Evolutionary conservation across 768 basidiomycete species (phyloP).

Genomic region (Ramaria rubella): DNA sequence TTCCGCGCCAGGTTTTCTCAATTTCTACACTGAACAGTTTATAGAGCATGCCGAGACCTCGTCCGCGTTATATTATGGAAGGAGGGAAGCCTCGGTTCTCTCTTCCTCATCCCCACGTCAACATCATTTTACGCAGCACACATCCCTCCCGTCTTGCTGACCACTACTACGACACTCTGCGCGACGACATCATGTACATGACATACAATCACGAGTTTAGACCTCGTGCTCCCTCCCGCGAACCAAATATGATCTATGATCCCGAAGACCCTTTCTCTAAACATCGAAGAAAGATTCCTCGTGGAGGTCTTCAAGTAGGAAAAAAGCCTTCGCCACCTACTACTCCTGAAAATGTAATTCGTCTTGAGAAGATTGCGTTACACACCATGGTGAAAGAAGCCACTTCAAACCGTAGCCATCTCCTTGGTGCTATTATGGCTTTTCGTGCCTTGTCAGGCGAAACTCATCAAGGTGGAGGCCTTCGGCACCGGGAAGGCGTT

Average conservation of each 20-base stretch:
- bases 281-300: slow-evolving; percentile 67
- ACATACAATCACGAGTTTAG: slow-evolving; percentile 72
- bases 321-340: slow-evolving; percentile 61
- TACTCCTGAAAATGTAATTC: slow-evolving; percentile 61
- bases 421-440: slow-evolving; percentile 84
- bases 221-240: slow-evolving; percentile 46
- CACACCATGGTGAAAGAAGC: slow-evolving; percentile 85
- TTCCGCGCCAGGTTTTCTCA: neutral
- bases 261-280: slow-evolving; percentile 76
- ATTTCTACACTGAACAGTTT: no score
- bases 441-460: slow-evolving; percentile 84
- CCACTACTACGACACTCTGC: slow-evolving; percentile 79
- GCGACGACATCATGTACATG: slow-evolving; percentile 91
- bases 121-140: slow-evolving; percentile 60
- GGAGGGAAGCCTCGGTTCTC: slow-evolving; percentile 28
- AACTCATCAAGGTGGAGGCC: slow-evolving; percentile 64
- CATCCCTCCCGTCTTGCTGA: slow-evolving; percentile 67
- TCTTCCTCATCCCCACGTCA: slow-evolving; percentile 65
- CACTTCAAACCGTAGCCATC: slow-evolving; percentile 56
- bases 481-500: slow-evolving; percentile 65
- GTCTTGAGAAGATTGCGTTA: slow-evolving; percentile 77
- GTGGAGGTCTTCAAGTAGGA: slow-evolving; percentile 63
- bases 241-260: slow-evolving; percentile 65
- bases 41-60: slow-evolving; percentile 6
- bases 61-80: neutral